These are phyloP conservation scores for Paxillus rubicundulus DNA, from an alignment of 768 basidiomycete species.

Conservation along the genomic window DNA sequence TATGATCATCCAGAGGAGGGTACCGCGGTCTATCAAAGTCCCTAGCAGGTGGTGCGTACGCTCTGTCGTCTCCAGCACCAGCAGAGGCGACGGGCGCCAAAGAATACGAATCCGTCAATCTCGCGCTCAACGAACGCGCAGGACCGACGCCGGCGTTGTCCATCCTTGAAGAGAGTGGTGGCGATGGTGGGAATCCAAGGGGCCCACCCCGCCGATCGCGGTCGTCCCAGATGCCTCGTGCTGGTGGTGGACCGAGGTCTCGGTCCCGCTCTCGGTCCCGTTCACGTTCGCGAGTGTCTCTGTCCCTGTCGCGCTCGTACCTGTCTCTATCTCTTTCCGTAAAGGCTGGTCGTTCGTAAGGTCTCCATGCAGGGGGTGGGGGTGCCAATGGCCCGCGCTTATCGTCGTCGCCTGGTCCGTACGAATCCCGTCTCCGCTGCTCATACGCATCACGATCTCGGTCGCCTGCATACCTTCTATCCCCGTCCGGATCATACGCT, in stretches of 20 bases:
- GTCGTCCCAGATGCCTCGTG: slow-evolving; percentile 38
- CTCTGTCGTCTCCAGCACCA: slow-evolving; percentile 20
- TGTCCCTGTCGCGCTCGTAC: slow-evolving; percentile 37
- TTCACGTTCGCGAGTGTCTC: slow-evolving; percentile 35
- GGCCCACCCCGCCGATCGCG: slow-evolving; percentile 36
- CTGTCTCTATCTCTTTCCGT: slow-evolving; percentile 37
- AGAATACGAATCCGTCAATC: slow-evolving; percentile 27
- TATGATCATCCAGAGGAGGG: slow-evolving; percentile 16
- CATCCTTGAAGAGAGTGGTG: slow-evolving; percentile 20
- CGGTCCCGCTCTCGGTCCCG: slow-evolving; percentile 34
- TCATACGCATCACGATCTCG: slow-evolving; percentile 34
- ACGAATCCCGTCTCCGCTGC: slow-evolving; percentile 29
- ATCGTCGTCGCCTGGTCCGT: slow-evolving; percentile 40
- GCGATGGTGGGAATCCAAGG: slow-evolving; percentile 22
- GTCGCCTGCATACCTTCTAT: slow-evolving; percentile 31
- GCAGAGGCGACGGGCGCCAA: not conserved
- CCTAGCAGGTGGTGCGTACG: slow-evolving; percentile 20
- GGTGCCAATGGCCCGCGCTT: slow-evolving; percentile 25
- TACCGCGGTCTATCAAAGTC: slow-evolving; percentile 33
- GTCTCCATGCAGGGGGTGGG: slow-evolving; percentile 20
- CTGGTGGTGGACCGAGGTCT: slow-evolving; percentile 19
- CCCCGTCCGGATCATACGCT: slow-evolving; percentile 34
- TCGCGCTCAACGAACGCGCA: slow-evolving; percentile 26
- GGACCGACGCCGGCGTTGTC: slow-evolving; percentile 7
- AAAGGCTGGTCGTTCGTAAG: slow-evolving; percentile 34